Evolutionary conservation across 345 rosid species (phyloP), one percentile per base, ranked within the genome.

Genomic region (Combretum micranthum): DNA sequence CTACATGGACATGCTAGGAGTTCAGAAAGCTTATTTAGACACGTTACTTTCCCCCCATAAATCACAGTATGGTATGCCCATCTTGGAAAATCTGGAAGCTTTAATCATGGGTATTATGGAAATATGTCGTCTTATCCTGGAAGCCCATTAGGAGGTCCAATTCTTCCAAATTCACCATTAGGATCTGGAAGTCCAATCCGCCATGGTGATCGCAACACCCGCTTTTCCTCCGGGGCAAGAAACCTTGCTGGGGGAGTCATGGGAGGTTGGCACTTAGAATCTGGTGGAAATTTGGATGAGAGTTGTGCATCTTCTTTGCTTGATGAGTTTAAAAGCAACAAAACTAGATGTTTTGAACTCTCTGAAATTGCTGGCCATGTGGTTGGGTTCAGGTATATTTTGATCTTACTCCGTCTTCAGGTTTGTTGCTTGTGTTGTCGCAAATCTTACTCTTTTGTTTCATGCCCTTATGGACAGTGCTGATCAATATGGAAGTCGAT

Each of bases 401-500:
- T 15, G 44, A 12, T 46, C 16, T 37, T 17, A 45, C 42, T 11
- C 15, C 15, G 42, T 54, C n/a, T 42, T 56, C 39, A 32, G 39
- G 39, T 32, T 32, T 32, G 39, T 47, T 15, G 52, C 37, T 58
- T 7, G 15, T 18, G 48, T 32, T 12, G 47, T 42, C 12, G 16
- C 44, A 53, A 20, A 37, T 49, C 15, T 43, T 42, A 48, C 10
- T 12, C 20, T 20, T 16, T 63, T 17, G 39, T 17, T 39, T 55
- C 20, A 19, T 39, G 17, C 53, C 25, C 54, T 16, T 46, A 44
- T 48, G 47, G 39, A 47, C 93, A 88, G 96, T 75, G 80, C 90
- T 18, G 96, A 88, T 76, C 96, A 88, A 72, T 91, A 91, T 52
- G 98, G 98, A 20, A 91, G 98, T 66, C 87, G 98, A 22, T 91